Evolutionary conservation across 768 basidiomycete genomes (phyloP), one percentile per base, ranked within the genome.

Genomic region (Lactarius pseudohatsudake): DNA sequence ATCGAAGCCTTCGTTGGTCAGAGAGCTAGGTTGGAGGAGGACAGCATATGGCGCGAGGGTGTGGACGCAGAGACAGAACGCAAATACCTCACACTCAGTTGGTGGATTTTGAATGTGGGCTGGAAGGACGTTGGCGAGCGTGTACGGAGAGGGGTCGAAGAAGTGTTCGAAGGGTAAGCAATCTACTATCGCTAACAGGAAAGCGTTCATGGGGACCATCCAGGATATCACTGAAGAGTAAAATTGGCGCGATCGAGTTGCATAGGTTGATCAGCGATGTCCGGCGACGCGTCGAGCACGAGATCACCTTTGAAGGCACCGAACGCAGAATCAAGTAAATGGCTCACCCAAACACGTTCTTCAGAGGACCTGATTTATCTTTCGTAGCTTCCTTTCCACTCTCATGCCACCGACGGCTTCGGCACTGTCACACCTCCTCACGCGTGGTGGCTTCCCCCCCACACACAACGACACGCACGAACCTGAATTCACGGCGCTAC

Each of bases 101-200:
- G 94, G 94, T 96, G 94, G 94, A 80, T 96, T 11, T 72, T 96
- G 63, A 88, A 97, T 73, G 89, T 94, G 4, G 94, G 96, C 0
- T 96, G 95, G 94, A 91, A 89, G 70, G 88, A 89, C 65, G 82
- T 98, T 0, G 86, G 85, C 0, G 86, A 86, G 69, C 79, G 91
- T 45, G 90, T 95, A 0, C 78, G 87, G 70, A 77, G 82, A 40
- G 89, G 85, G 0, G 92, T 95, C 0, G 88, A 92, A 72, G 88
- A 89, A 65, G 92, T 91, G 0, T 92, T 97, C 64, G 88, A 92
- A 61, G 85, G 86, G 95, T 96, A 66, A 70, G 91, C 75, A 4
- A 43, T 34, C 34, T 13, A 26, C 15, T 16, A 8, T 15, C 26
- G 9, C 2, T 26, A 2, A 16, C 56, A 7, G 57, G 20, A 64